A percentile compares a stretch with the other conserved stretches of the same genome.
These are phyloP conservation scores for Protostelium mycophagum DNA, from an alignment of 78 protist genomes.

Conservation along the genomic window DNA sequence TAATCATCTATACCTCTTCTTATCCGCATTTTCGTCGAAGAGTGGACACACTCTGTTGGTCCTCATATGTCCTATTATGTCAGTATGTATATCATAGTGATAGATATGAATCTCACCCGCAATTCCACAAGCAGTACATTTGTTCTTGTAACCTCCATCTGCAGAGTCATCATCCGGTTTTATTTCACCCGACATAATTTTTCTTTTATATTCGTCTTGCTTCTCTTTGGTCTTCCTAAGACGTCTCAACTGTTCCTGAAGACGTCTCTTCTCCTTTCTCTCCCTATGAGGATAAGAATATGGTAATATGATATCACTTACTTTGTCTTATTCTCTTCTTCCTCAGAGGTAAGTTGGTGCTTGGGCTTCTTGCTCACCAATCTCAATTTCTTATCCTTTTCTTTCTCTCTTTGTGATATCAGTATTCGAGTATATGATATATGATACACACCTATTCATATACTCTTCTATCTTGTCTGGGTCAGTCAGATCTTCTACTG, in stretches of 20 bases:
- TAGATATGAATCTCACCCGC: constrained; percentile 11
- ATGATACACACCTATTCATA: constrained; percentile 5
- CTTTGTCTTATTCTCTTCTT: background rate
- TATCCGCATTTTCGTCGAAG: background rate
- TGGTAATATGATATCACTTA: background rate
- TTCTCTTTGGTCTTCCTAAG: constrained; percentile 4
- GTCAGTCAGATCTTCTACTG: constrained; percentile 47
- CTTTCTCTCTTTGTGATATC: constrained; percentile 12
- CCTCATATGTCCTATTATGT: background rate
- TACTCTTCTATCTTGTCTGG: constrained; percentile 33
- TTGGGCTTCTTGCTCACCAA: background rate
- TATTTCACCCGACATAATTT: background rate
- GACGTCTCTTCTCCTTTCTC: constrained; percentile 7
- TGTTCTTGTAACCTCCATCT: background rate
- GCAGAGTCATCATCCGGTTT: background rate
- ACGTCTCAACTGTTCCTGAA: constrained; percentile 7
- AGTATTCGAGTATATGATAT: constrained; percentile 9
- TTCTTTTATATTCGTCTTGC: background rate
- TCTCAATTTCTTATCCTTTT: constrained; percentile 13
- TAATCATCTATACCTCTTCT: background rate
- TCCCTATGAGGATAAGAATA: background rate
- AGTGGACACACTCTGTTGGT: constrained; percentile 5
- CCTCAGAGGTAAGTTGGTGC: background rate
- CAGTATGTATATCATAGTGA: constrained; percentile 1
- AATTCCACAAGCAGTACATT: constrained; percentile 2